Evolutionary conservation across 805 yeast genomes (phyloP), one percentile per base, ranked within the genome.

Genomic region (Candida maltosa): DNA sequence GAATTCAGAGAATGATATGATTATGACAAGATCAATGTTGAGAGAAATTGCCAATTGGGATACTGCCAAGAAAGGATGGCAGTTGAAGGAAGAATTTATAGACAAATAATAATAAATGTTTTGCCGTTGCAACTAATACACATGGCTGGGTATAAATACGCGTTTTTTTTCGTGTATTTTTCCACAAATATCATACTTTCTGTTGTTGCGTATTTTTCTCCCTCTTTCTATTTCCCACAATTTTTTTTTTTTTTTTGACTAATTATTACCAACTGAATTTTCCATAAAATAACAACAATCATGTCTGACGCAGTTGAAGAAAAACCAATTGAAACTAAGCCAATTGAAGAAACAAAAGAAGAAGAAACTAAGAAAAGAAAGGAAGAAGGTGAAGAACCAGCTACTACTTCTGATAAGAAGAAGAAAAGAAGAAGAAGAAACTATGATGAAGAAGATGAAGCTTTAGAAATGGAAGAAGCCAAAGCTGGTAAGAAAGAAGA

Each of bases 11-110:
- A 69, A 72, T 31, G 82, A 79, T 16, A 75, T 84, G 20, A 64
- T 80, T 5, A 62, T 75, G 35, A 66, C 85, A 4, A 63, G 96
- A 27, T 79, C 87, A 0, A 70, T 88, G 73, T 56, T 88, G 34
- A 73, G 76, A 31, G 70, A 76, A 26, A 74, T 86, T 15, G 84
- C 93, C 2, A 57, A 49, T 1, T 88, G 95, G 88, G 76, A 80
- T 43, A 57, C 61, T n/a, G 47, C 38, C 1, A 59, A 56, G 26
- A 72, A 73, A 36, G 83, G 81, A 0, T 87, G 96, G 96, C 52
- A 51, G 1, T 59, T 87, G 22, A 77, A 79, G 44, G 68, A 66
- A 2, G 87, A 78, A 5, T 58, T 49, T 37, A 29, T 12, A 11
- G 31, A 21, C 8, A 29, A 33, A 35, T 29, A 22, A 12, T 19